A percentile compares a stretch with the other conserved stretches of the same genome.
These are phyloP conservation scores for Gossypium schwendimanii DNA, from an alignment of 441 rosid species.

Conservation along the genomic window DNA sequence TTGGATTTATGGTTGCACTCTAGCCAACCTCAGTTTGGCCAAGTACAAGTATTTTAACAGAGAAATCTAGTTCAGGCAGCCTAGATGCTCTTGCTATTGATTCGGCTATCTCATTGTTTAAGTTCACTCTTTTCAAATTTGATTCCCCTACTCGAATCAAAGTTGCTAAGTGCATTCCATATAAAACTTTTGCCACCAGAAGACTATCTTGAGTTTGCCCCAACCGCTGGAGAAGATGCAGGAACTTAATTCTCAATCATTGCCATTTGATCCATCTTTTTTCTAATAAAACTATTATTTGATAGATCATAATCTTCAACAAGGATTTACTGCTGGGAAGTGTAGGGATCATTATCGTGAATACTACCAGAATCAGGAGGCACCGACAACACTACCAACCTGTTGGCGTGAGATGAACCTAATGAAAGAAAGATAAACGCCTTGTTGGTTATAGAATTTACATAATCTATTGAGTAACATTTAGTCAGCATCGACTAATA, in stretches of 20 bases:
- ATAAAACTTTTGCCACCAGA: conserved; percentile 69
- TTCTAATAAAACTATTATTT: too few relatives aligned
- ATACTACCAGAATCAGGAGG: too few relatives aligned
- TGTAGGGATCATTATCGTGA: too few relatives aligned
- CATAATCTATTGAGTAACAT: neutral
- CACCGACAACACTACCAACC: too few relatives aligned
- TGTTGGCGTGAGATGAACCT: too few relatives aligned
- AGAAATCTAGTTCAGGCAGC: too few relatives aligned
- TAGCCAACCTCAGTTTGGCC: too few relatives aligned
- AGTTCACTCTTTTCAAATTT: conserved; percentile 46
- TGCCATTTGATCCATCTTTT: too few relatives aligned
- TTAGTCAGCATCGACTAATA: too few relatives aligned
- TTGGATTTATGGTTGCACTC: conserved; percentile 87
- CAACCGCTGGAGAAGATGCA: conserved; percentile 56
- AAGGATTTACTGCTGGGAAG: too few relatives aligned
- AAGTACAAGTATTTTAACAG: too few relatives aligned
- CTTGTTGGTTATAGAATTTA: neutral
- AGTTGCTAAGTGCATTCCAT: conserved; percentile 65
- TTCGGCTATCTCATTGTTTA: conserved; percentile 41
- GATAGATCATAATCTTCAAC: too few relatives aligned
- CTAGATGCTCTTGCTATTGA: neutral
- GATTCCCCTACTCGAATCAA: conserved; percentile 66
- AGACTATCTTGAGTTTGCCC: conserved; percentile 37
- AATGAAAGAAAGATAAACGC: neutral
- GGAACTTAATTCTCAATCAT: conserved; percentile 16